These are phyloP conservation scores for Yamadazyma akitaensis DNA, from an alignment of 805 yeast genomes.

Conservation along the genomic window DNA sequence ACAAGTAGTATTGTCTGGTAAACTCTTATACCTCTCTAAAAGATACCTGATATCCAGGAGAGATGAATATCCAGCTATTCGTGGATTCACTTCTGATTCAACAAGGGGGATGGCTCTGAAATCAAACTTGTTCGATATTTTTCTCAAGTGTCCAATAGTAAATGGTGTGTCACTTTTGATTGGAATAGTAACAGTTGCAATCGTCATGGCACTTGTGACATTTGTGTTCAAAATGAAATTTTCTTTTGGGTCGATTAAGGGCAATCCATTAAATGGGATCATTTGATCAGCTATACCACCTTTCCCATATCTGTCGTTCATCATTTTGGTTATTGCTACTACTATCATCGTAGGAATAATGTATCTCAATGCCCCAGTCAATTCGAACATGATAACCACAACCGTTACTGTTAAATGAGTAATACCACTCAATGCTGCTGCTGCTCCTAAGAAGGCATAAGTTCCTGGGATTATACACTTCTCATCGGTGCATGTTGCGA, in stretches of 20 bases:
- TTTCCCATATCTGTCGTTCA: constrained; percentile 72
- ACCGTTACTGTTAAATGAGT: constrained; percentile 91
- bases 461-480: constrained; percentile 87
- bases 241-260: constrained; percentile 71
- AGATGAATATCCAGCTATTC: constrained; percentile 45
- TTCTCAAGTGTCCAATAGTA: constrained; percentile 29
- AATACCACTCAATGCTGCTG: constrained; percentile 90
- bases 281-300: constrained; percentile 95
- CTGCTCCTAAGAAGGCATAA: constrained; percentile 94
- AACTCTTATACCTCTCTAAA: constrained; percentile 18
- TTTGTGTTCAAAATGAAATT: constrained; percentile 50
- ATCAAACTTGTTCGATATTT: constrained; percentile 28
- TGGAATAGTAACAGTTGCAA: constrained; percentile 35
- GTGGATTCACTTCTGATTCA: constrained; percentile 31
- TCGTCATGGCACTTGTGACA: constrained; percentile 62
- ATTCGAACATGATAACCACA: constrained; percentile 91
- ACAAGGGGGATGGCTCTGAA: constrained; percentile 57
- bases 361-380: constrained; percentile 91
- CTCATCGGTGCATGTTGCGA: constrained; percentile 28
- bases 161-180: constrained; percentile 24
- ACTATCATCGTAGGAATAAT: constrained; percentile 96
- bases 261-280: constrained; percentile 85
- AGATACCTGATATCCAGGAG: constrained; percentile 38
- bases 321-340: constrained; percentile 79
- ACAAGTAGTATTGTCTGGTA: constrained; percentile 7